These are phyloP conservation scores for Malus hybrid DNA, from an alignment of 331 rosid species.

Conservation along the genomic window DNA sequence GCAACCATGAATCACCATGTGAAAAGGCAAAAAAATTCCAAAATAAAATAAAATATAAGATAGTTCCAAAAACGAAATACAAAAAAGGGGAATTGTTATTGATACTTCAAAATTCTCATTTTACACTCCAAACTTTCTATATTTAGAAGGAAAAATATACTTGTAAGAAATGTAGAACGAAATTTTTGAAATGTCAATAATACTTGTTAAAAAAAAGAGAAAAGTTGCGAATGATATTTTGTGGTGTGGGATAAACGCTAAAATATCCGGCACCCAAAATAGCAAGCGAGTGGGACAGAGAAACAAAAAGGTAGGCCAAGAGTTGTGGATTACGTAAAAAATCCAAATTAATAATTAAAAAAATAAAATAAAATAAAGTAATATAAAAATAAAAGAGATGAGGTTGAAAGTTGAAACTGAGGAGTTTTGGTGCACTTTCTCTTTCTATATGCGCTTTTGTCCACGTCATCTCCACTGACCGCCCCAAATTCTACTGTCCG, in stretches of 20 bases:
- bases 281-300: neutral
- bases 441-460: neutral
- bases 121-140: too few species aligned
- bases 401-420: neutral
- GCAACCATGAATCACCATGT: neutral
- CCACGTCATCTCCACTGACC: neutral
- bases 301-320: neutral
- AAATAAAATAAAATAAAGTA: too few species aligned
- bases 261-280: slow-evolving; percentile 30
- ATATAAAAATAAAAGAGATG: neutral
- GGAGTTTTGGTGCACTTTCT: neutral
- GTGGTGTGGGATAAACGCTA: neutral
- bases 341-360: neutral
- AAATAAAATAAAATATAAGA: neutral
- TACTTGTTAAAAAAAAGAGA: too few species aligned
- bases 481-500: neutral
- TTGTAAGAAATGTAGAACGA: too few species aligned
- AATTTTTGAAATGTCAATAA: too few species aligned
- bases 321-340: slow-evolving; percentile 27
- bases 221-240: slow-evolving; percentile 7
- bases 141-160: too few species aligned
- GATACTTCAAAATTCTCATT: too few species aligned
- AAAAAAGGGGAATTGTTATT: too few species aligned
- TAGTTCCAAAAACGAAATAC: too few species aligned
- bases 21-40: neutral